Evolutionary conservation across 192 early-diverging fungal genomes (phyloP), one percentile per base, ranked within the genome.

Genomic region (Podila horticola): DNA sequence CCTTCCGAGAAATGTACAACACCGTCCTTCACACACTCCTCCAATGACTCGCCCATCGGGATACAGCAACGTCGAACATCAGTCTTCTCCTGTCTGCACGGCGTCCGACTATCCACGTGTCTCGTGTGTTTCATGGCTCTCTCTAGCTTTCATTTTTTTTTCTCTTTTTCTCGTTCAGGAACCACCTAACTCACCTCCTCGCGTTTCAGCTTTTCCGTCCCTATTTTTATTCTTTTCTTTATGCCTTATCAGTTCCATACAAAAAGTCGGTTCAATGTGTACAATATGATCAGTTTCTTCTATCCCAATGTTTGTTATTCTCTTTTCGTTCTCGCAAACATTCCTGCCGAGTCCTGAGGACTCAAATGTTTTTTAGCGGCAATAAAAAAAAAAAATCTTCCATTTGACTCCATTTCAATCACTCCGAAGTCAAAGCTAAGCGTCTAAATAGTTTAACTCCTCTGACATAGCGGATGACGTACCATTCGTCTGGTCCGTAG

Each of bases 51-150:
- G 41, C 41, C 41, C 41, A 45, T 45, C 41, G 41, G 41, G 41
- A 45, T 17, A 12, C 41, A 41, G 38, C 38, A 45, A 45, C 41
- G 41, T 87, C 83, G 61, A 65, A 24, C 3, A 84, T 86, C 64
- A 55, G 79, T 28, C 19, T 3, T 31, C 29, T 58, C 4, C 33
- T 58, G 9, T 31, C 26, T 58, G 50, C 20, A 11, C 12, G 17
- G 15, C 9, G 28, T 20, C 66, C 34, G 20, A 30, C 30, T 31
- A 38, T 31, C 31, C 51, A 22, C 20, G 29, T 30, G 52, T 67
- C 49, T 28, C 41, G 33, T 38, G 41, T 38, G 34, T 63, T 31
- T 28, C 62, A 38, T 38, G 20, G 24, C 29, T 29, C 52, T 55
- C 13, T 28, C 57, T 36, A 7, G 6, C 7, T 28, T 29, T 52